A percentile compares a stretch with the other conserved stretches of the same genome.
Conservation (phyloP, 345 rosid species). For the Pistacia atlantica region DNA sequence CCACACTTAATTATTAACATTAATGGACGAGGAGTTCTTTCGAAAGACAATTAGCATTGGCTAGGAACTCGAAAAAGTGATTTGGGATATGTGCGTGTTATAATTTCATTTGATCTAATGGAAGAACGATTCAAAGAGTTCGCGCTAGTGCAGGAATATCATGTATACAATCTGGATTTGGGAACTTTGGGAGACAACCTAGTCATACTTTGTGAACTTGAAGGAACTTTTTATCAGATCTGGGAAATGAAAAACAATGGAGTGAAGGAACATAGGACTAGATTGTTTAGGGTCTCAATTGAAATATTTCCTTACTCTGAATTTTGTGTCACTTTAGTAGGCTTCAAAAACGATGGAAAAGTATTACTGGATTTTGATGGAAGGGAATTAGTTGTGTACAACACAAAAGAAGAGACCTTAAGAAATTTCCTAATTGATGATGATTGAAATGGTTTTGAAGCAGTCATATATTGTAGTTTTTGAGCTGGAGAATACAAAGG, state of each 20-base stretch:
- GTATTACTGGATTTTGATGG: conserved; percentile 25
- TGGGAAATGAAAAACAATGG: conserved; percentile 38
- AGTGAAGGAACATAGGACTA: conserved; percentile 25
- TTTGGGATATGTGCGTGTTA: neutral
- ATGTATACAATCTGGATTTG: neutral
- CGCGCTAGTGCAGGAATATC: neutral
- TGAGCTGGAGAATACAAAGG: too few species aligned
- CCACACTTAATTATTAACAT: conserved; percentile 1
- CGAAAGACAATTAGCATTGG: conserved; percentile 40
- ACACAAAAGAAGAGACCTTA: neutral
- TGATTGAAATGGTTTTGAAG: neutral
- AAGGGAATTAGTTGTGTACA: neutral
- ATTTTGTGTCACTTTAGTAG: conserved; percentile 17
- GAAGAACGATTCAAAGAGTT: conserved; percentile 21
- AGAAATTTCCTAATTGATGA: neutral
- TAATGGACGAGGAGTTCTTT: conserved; percentile 23
- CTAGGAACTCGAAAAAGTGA: neutral
- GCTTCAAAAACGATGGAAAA: conserved; percentile 25
- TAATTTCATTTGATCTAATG: conserved; percentile 35
- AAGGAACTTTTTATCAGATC: conserved; percentile 26
- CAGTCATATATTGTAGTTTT: neutral
- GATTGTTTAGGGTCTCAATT: conserved; percentile 26
- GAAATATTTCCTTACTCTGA: neutral
- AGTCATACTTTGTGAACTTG: conserved; percentile 26
- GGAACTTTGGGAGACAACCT: conserved; percentile 35